A percentile compares a stretch with the other conserved stretches of the same genome.
Conservation (phyloP, 2,329 filamentous ascomycete genomes). For the Biscogniauxia sp. region DNA sequence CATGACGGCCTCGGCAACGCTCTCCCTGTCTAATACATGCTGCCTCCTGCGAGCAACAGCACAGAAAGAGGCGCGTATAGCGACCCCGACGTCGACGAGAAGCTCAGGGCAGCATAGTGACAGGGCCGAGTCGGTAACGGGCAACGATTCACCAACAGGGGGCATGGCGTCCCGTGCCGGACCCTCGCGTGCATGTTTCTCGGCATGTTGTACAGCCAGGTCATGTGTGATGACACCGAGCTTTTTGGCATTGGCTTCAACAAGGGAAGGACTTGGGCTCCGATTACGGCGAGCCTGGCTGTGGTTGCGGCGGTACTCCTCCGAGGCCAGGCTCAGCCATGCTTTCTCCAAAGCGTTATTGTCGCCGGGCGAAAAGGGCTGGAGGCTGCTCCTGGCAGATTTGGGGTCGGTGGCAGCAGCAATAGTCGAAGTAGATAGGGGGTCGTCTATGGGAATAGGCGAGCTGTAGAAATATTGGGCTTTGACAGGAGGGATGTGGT, state of each 20-base stretch:
- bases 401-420: constrained; percentile 49
- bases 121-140: constrained; percentile 28
- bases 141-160: constrained; percentile 28
- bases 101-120: constrained; percentile 50
- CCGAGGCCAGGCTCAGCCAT: constrained; percentile 63
- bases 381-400: constrained; percentile 58
- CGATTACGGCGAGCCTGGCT: constrained; percentile 34
- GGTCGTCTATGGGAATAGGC: constrained; percentile 80
- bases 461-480: constrained; percentile 87
- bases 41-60: constrained; percentile 43
- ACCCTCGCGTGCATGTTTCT: constrained; percentile 43
- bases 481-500: constrained; percentile 57
- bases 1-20: constrained; percentile 47
- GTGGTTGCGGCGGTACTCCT: constrained; percentile 49
- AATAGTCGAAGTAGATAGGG: constrained; percentile 65
- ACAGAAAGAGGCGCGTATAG: constrained; percentile 50
- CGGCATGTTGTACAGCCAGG: constrained; percentile 46
- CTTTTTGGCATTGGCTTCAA: constrained; percentile 36
- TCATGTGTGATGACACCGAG: constrained; percentile 39
- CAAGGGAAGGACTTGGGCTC: constrained; percentile 33
- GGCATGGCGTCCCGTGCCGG: constrained; percentile 31
- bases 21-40: constrained; percentile 40
- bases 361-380: constrained; percentile 76
- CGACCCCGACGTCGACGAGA: constrained; percentile 44
- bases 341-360: constrained; percentile 76